Evolutionary conservation across 805 yeast species (phyloP).

Genomic region (Wickerhamiella dianesei): DNA sequence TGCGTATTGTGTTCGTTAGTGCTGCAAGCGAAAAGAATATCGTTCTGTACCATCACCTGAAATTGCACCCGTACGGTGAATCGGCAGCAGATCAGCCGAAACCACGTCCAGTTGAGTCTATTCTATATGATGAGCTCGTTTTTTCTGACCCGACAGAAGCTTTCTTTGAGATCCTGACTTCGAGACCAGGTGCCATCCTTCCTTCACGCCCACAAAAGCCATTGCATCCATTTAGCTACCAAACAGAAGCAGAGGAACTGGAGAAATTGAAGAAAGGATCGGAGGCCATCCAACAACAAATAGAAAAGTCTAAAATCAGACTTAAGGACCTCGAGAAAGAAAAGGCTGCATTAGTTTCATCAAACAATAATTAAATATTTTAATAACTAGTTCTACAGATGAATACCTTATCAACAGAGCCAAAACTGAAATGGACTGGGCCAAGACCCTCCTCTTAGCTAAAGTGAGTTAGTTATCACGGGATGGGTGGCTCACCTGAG

Average conservation of each 20-base stretch:
- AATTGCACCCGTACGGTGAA: conserved; percentile 70
- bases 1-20: conserved; percentile 73
- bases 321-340: conserved; percentile 25
- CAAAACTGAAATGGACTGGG: too few species aligned
- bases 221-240: conserved; percentile 28
- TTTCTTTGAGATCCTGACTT: conserved; percentile 64
- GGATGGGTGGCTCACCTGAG: too few species aligned
- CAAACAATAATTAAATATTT: conserved; percentile 29
- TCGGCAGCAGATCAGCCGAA: conserved; percentile 19
- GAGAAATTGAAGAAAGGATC: conserved; percentile 39
- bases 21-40: conserved; percentile 82
- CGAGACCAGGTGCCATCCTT: conserved; percentile 27
- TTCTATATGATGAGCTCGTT: conserved; percentile 77
- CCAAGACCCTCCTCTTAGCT: conserved; percentile 29
- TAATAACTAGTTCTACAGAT: too few species aligned
- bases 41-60: conserved; percentile 74
- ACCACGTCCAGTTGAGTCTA: conserved; percentile 38
- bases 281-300: conserved; percentile 33
- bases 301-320: conserved; percentile 30
- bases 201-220: conserved; percentile 25
- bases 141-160: conserved; percentile 92
- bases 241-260: conserved; percentile 52
- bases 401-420: too few species aligned
- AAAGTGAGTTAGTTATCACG: not conserved
- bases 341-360: conserved; percentile 12